phyloP scores from a whole-genome alignment of 2,329 filamentous ascomycete genomes.

The Curvularia spicifera region DNA sequence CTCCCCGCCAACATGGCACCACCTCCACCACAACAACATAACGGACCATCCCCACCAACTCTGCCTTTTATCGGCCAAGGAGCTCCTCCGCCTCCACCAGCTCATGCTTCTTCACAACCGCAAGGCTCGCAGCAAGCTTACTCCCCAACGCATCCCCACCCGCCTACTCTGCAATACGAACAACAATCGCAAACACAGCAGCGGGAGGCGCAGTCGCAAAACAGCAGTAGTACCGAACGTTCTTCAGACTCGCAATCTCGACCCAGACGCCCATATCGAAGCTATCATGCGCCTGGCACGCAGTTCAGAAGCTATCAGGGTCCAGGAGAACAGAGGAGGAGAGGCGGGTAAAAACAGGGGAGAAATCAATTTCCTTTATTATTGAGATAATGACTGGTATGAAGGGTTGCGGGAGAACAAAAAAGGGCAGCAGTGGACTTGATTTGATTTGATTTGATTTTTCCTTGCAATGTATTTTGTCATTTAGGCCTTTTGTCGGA shows the following conservation, averaged over 20 bases:
- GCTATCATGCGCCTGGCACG: conserved; percentile 44
- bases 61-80: conserved; percentile 3
- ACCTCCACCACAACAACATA: conserved; percentile 22
- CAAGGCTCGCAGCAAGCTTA: conserved; percentile 25
- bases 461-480: neutral
- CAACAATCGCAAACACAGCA: conserved; percentile 26
- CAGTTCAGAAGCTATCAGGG: conserved; percentile 45
- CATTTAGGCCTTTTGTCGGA: neutral
- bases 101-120: conserved; percentile 8
- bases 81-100: neutral
- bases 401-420: neutral
- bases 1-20: conserved; percentile 48
- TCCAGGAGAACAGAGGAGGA: conserved; percentile 33
- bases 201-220: conserved; percentile 23
- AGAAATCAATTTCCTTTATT: neutral
- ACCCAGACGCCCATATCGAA: conserved; percentile 40
- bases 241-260: conserved; percentile 33
- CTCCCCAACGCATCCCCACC: conserved; percentile 32
- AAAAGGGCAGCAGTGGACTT: neutral
- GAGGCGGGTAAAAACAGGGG: conserved; percentile 24
- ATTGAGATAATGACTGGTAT: neutral
- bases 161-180: conserved; percentile 30
- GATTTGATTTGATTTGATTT: neutral
- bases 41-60: conserved; percentile 7
- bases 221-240: conserved; percentile 3